These are phyloP conservation scores for Aspergillus intermedius DNA, from an alignment of 2,329 filamentous ascomycete species.

Conservation along the genomic window DNA sequence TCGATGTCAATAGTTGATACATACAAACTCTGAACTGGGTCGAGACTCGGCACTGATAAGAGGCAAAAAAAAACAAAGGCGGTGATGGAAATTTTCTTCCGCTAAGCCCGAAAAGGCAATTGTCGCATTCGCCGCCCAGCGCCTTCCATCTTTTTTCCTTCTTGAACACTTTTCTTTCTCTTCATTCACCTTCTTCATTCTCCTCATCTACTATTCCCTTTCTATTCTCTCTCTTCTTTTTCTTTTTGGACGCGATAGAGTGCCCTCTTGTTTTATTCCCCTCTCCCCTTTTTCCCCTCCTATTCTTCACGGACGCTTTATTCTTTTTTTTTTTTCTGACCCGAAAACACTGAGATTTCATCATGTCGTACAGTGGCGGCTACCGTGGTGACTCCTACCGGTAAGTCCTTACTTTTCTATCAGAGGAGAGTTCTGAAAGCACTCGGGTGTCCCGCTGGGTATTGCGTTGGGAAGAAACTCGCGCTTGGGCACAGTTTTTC, in stretches of 20 bases:
- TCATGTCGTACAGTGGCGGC: constrained; percentile 62
- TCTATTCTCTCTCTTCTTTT: constrained; percentile 17
- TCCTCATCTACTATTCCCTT: constrained; percentile 17
- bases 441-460: neutral
- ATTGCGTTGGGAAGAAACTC: neutral
- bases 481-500: neutral
- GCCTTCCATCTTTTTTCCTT: constrained; percentile 13
- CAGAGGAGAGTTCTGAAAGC: constrained; percentile 2
- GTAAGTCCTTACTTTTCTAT: constrained; percentile 21
- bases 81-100: constrained; percentile 6
- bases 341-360: constrained; percentile 24
- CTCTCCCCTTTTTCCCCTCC: neutral
- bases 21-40: neutral
- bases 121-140: constrained; percentile 15
- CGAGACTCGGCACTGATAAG: constrained; percentile 3
- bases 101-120: constrained; percentile 23
- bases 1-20: neutral
- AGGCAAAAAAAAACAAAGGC: constrained; percentile 5
- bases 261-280: constrained; percentile 10
- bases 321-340: constrained; percentile 3
- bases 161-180: constrained; percentile 19
- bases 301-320: neutral
- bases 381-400: constrained; percentile 51
- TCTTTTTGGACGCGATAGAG: constrained; percentile 7
- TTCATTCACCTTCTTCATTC: constrained; percentile 24